These are phyloP conservation scores for Penicillium sp. DNA, from an alignment of 2,329 filamentous ascomycete species.

Conservation along the genomic window DNA sequence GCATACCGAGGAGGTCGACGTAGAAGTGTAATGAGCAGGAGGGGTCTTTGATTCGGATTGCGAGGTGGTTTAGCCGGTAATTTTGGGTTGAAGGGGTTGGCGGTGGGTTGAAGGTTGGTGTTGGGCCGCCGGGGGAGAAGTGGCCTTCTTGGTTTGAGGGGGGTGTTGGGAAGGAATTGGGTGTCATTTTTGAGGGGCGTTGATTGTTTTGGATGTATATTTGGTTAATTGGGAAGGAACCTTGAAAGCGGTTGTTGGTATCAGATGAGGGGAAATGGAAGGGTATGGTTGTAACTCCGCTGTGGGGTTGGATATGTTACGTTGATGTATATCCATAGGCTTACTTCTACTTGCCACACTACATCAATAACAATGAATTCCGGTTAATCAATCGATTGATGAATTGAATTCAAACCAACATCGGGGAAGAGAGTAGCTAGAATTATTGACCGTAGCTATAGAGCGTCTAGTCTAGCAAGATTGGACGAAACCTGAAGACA, in stretches of 20 bases:
- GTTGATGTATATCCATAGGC: too few species aligned
- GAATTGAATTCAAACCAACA: too few species aligned
- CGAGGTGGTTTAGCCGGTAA: constrained; percentile 48
- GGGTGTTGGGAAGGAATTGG: constrained; percentile 20
- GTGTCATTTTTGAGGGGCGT: constrained; percentile 16
- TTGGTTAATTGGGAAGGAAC: background rate
- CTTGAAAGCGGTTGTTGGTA: background rate
- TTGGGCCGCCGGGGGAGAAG: constrained; percentile 40
- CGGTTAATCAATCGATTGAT: too few species aligned
- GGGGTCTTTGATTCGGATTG: constrained; percentile 46
- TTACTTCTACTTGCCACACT: too few species aligned
- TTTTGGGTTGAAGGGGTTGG: constrained; percentile 37
- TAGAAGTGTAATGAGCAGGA: constrained; percentile 46
- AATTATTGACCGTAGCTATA: too few species aligned
- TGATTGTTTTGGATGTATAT: background rate
- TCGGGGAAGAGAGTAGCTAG: too few species aligned
- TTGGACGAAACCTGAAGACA: too few species aligned
- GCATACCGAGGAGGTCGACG: constrained; percentile 48
- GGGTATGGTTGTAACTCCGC: background rate
- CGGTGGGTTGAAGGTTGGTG: constrained; percentile 38
- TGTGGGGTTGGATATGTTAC: background rate
- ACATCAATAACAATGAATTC: too few species aligned
- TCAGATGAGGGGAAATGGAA: background rate
- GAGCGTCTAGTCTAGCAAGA: too few species aligned
- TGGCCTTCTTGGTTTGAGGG: constrained; percentile 34